These are phyloP conservation scores for Cystobasidiaceae sp. DNA, from an alignment of 1,284 basidiomycete species.

Conservation along the genomic window DNA sequence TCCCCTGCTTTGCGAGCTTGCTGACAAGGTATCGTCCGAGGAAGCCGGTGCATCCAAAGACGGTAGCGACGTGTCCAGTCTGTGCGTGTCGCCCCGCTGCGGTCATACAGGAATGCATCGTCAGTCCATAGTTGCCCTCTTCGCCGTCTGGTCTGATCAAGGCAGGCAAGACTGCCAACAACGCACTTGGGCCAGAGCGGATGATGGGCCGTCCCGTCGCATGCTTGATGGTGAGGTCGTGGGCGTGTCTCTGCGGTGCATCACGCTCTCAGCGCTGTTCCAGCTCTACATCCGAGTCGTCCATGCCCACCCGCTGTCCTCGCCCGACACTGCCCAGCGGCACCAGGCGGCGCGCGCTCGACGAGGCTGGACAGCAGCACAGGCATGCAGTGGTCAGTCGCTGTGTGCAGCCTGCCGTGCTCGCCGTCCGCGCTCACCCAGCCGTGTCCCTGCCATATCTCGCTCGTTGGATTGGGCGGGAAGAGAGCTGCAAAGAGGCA, in stretches of 20 bases:
- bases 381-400: too few species aligned
- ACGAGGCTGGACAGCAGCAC: too few species aligned
- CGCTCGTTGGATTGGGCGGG: too few species aligned
- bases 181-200: conserved; percentile 36
- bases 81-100: conserved; percentile 68
- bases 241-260: conserved; percentile 25
- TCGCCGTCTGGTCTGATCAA: background rate
- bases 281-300: background rate
- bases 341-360: too few species aligned
- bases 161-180: background rate
- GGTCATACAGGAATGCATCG: background rate
- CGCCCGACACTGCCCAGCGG: background rate
- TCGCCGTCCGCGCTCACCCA: too few species aligned
- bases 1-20: conserved; percentile 86
- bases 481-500: too few species aligned
- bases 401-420: too few species aligned
- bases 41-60: conserved; percentile 95
- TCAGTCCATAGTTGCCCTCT: too few species aligned
- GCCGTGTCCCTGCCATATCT: too few species aligned
- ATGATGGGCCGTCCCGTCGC: conserved; percentile 40
- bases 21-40: conserved; percentile 89
- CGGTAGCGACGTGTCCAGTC: conserved; percentile 85
- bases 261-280: background rate
- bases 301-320: background rate
- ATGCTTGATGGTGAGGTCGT: conserved; percentile 35